These are phyloP conservation scores for Luzula sylvatica DNA, from an alignment of 176 grass and related monocot genomes.

Conservation along the genomic window DNA sequence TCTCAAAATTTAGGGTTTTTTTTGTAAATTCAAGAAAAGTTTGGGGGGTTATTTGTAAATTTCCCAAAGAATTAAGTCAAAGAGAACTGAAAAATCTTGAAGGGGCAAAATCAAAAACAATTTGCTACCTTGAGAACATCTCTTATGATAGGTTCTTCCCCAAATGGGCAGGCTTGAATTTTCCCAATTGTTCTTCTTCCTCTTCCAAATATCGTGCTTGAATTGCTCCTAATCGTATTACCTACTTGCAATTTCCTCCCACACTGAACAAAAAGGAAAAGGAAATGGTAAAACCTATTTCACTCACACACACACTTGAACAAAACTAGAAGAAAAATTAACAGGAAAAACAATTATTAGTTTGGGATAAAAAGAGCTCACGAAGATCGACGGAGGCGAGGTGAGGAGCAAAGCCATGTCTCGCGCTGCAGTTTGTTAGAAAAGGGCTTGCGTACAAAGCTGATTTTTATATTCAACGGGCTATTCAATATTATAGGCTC, in stretches of 20 bases:
- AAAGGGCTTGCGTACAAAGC: no score
- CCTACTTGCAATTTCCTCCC: background rate
- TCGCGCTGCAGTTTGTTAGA: background rate
- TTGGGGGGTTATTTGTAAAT: no score
- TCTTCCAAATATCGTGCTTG: background rate
- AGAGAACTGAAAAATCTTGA: background rate
- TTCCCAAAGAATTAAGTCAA: background rate
- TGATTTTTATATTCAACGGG: no score
- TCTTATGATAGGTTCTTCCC: slow-evolving; percentile 57
- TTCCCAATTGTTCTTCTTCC: background rate
- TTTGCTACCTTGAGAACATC: slow-evolving; percentile 70
- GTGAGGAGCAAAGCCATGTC: slow-evolving; percentile 28
- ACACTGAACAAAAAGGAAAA: slow-evolving; percentile 17
- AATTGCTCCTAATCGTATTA: background rate
- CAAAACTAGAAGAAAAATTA: background rate
- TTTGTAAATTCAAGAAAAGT: no score
- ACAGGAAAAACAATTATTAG: background rate
- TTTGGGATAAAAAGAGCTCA: background rate
- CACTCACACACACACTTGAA: background rate
- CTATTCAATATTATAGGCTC: no score
- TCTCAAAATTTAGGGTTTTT: no score
- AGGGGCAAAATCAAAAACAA: background rate
- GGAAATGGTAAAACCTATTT: background rate
- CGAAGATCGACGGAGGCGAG: background rate
- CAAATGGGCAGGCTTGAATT: slow-evolving; percentile 51